phyloP scores from a whole-genome alignment of 164 flowering plant genomes.

The Echeveria elegans region DNA sequence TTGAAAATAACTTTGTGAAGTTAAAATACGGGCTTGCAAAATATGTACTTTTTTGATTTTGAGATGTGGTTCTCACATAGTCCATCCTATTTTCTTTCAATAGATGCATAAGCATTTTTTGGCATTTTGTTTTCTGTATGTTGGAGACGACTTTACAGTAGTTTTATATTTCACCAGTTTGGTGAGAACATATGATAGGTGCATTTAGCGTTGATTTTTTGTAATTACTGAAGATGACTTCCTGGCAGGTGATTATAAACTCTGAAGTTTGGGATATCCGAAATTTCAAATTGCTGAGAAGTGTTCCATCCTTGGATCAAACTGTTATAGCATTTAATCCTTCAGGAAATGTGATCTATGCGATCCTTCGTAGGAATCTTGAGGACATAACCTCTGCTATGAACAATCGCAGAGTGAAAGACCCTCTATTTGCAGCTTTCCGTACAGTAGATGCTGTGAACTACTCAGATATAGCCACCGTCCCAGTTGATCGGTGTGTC shows the following conservation, averaged over 20 bases:
- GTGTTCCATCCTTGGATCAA: constrained; percentile 89
- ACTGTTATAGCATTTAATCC: constrained; percentile 72
- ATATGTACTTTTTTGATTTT: no score
- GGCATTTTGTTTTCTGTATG: no score
- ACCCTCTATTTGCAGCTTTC: constrained; percentile 75
- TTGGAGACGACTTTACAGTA: no score
- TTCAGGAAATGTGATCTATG: constrained; percentile 81
- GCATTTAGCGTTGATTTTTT: neutral
- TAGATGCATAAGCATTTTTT: no score
- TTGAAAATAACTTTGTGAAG: no score
- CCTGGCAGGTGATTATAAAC: constrained; percentile 74
- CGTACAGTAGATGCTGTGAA: constrained; percentile 83
- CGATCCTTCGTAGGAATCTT: constrained; percentile 68
- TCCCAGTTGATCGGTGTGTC: constrained; percentile 82
- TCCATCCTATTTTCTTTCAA: no score
- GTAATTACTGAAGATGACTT: neutral
- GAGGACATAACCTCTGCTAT: constrained; percentile 85
- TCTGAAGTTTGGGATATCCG: constrained; percentile 97
- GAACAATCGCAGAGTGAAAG: constrained; percentile 63
- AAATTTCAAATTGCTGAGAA: constrained; percentile 71
- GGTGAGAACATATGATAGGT: neutral
- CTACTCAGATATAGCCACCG: constrained; percentile 87
- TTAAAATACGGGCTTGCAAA: no score
- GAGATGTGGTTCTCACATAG: no score
- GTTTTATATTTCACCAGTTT: neutral